These are phyloP conservation scores for Alnus rubra DNA, from an alignment of 306 rosid species.

Conservation along the genomic window DNA sequence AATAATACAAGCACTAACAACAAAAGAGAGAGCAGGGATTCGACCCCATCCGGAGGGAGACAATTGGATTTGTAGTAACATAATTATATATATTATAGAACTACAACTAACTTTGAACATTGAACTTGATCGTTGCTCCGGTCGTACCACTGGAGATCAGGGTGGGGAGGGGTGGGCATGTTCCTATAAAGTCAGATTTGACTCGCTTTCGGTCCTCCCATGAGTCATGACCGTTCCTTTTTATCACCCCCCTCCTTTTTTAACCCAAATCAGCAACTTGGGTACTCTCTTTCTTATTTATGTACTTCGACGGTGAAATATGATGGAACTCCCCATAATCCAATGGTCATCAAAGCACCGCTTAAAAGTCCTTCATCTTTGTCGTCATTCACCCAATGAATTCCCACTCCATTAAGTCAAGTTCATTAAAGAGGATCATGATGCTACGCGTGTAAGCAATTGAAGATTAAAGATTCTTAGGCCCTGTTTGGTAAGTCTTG, in stretches of 20 bases:
- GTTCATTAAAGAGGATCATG: slow-evolving; percentile 7
- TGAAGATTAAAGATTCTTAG: not conserved
- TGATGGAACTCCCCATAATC: not conserved
- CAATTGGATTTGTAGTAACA: not conserved
- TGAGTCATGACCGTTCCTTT: slow-evolving; percentile 21
- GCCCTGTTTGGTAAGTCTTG: too few species aligned
- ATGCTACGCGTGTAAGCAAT: slow-evolving; percentile 6
- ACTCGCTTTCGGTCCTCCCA: slow-evolving; percentile 27
- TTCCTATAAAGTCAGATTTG: slow-evolving; percentile 29
- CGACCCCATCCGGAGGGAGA: not conserved
- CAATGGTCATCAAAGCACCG: not conserved
- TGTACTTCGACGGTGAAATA: not conserved
- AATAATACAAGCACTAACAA: not conserved
- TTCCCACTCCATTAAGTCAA: slow-evolving; percentile 4
- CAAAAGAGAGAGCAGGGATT: not conserved
- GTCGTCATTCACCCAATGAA: slow-evolving; percentile 6
- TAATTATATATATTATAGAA: too few species aligned
- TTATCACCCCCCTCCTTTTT: not conserved
- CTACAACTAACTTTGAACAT: too few species aligned
- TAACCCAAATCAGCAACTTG: slow-evolving; percentile 18
- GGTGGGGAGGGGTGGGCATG: slow-evolving; percentile 36
- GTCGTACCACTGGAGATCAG: slow-evolving; percentile 23
- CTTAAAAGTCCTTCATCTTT: not conserved
- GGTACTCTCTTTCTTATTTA: slow-evolving; percentile 2
- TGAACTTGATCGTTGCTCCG: not conserved